A percentile compares a stretch with the other conserved stretches of the same genome.
Evolutionary conservation across 2,329 filamentous ascomycete species (phyloP).

Genomic region (Raffaelea ambrosiae): DNA sequence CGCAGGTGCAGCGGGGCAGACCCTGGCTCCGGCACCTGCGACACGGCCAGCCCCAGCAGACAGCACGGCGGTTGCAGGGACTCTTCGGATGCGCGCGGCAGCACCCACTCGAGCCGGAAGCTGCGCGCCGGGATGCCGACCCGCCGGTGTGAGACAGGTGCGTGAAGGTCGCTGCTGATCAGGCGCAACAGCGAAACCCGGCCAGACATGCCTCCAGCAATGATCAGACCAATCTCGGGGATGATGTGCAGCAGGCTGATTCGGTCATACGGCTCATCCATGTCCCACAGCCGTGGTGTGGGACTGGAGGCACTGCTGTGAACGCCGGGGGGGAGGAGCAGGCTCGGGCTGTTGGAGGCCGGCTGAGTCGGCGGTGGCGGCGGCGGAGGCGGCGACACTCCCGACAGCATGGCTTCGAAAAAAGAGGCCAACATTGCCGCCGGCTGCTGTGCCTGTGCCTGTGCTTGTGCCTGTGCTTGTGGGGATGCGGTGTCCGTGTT

Average conservation of each 20-base stretch:
- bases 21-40: constrained; percentile 46
- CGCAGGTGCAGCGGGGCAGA: too few relatives aligned
- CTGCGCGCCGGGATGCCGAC: constrained; percentile 17
- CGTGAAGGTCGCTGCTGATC: constrained; percentile 33
- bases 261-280: constrained; percentile 27
- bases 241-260: constrained; percentile 57
- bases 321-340: too few relatives aligned
- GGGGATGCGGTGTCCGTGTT: too few relatives aligned
- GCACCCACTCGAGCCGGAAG: constrained; percentile 45
- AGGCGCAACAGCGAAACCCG: constrained; percentile 54
- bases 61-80: constrained; percentile 36
- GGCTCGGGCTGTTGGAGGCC: too few relatives aligned
- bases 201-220: constrained; percentile 59
- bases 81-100: constrained; percentile 42
- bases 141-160: too few relatives aligned
- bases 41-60: constrained; percentile 60
- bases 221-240: constrained; percentile 60
- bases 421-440: too few relatives aligned
- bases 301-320: too few relatives aligned
- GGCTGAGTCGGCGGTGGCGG: too few relatives aligned
- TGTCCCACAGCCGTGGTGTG: constrained; percentile 18
- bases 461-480: too few relatives aligned
- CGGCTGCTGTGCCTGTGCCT: too few relatives aligned
- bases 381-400: constrained; percentile 20
- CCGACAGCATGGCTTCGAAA: too few relatives aligned